Evolutionary conservation across 208 protist species (phyloP).

Genomic region (Naegleria fowleri): DNA sequence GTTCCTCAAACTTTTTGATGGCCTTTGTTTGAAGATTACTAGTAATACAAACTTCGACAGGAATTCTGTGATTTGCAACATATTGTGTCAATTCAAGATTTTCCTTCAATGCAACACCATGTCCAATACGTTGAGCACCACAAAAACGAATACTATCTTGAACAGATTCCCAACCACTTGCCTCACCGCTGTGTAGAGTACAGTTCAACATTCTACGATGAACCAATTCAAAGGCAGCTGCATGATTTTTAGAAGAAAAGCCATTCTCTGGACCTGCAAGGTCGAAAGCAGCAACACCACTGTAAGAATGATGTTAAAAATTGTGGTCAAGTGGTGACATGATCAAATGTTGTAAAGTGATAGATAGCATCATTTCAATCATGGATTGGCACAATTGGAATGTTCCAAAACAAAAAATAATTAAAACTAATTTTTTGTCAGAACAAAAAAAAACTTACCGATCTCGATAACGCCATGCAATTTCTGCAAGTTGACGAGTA

Average conservation of each 20-base stretch:
- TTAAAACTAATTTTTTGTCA: no score
- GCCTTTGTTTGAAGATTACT: slow-evolving; percentile 56
- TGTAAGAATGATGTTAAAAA: no score
- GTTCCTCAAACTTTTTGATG: slow-evolving; percentile 33
- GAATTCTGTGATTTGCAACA: slow-evolving; percentile 45
- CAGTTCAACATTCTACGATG: slow-evolving; percentile 46
- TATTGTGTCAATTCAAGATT: slow-evolving; percentile 46
- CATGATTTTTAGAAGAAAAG: slow-evolving; percentile 44
- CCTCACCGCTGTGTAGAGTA: slow-evolving; percentile 53
- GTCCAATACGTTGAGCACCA: slow-evolving; percentile 57
- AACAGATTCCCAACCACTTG: slow-evolving; percentile 41
- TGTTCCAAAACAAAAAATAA: no score
- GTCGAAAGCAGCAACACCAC: slow-evolving; percentile 54
- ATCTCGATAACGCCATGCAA: slow-evolving; percentile 47
- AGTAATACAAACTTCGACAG: slow-evolving; percentile 54
- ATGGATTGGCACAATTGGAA: no score
- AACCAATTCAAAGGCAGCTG: slow-evolving; percentile 48
- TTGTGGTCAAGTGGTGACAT: slow-evolving; percentile 39
- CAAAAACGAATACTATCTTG: slow-evolving; percentile 49
- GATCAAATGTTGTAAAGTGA: no score
- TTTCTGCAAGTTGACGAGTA: slow-evolving; percentile 50
- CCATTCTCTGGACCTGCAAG: slow-evolving; percentile 52
- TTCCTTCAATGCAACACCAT: slow-evolving; percentile 48
- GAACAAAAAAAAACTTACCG: neutral
- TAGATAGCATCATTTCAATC: no score